Conservation (phyloP, 2,329 filamentous ascomycete species). For the Colletotrichum melonis region DNA sequence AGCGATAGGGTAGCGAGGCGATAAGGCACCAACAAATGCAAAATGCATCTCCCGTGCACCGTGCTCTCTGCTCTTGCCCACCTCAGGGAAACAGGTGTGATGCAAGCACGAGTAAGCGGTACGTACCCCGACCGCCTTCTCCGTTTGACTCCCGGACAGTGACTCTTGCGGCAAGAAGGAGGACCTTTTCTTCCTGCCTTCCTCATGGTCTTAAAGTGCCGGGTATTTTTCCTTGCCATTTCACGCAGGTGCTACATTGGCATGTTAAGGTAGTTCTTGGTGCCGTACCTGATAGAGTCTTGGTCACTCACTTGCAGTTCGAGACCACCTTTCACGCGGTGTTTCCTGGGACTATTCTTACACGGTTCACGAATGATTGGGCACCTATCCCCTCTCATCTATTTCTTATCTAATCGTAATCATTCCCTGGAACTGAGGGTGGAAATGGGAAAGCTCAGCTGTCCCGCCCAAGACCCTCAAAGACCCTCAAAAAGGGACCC, state of each 20-base stretch:
- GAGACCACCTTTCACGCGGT: not conserved
- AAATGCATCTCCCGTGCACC: no score
- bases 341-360: not conserved
- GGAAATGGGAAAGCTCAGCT: not conserved
- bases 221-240: not conserved
- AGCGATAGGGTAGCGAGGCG: slow-evolving; percentile 33
- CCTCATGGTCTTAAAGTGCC: slow-evolving; percentile 1
- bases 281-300: not conserved
- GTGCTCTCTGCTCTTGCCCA: no score
- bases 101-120: not conserved
- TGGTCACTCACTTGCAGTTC: not conserved
- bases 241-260: not conserved
- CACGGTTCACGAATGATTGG: not conserved
- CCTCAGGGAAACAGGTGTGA: not conserved
- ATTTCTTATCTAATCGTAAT: slow-evolving; percentile 24
- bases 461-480: not conserved
- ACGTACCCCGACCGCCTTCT: slow-evolving; percentile 11
- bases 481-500: not conserved
- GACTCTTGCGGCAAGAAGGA: no score
- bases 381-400: not conserved
- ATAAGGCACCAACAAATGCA: slow-evolving; percentile 23
- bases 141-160: not conserved
- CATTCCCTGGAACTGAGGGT: not conserved
- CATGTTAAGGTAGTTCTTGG: no score
- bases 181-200: no score